phyloP scores from a whole-genome alignment of 202 grass and related monocot genomes.

The Panicum virgatum region DNA sequence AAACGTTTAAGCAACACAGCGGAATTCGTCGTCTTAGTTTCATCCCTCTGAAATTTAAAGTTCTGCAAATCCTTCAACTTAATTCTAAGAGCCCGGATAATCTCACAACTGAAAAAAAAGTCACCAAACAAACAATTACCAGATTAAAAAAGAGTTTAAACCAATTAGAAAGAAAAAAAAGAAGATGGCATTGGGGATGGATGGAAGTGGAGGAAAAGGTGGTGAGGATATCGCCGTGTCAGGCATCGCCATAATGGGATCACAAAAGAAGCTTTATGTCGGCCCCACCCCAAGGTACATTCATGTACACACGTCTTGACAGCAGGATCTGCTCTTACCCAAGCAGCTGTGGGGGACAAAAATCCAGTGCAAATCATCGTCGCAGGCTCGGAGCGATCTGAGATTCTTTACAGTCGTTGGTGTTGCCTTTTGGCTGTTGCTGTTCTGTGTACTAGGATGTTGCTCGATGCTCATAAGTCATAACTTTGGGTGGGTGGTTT shows the following conservation, averaged over 20 bases:
- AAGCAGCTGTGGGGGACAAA: background rate
- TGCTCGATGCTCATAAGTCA: too few relatives aligned
- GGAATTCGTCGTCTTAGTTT: background rate
- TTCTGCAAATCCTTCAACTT: background rate
- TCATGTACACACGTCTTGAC: background rate
- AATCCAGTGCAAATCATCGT: background rate
- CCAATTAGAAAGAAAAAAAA: background rate
- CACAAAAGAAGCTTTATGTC: slow-evolving; percentile 14
- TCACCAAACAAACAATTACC: background rate
- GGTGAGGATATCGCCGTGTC: background rate
- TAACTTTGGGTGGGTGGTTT: too few relatives aligned
- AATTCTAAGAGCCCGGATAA: background rate
- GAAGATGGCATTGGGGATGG: background rate
- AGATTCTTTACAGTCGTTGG: too few relatives aligned
- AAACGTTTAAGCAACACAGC: background rate
- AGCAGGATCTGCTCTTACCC: background rate
- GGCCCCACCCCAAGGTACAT: background rate
- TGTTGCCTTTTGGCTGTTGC: too few relatives aligned
- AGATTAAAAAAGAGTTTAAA: background rate
- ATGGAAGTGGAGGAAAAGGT: background rate
- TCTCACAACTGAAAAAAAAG: background rate
- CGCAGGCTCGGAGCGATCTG: too few relatives aligned
- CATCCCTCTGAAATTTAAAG: background rate
- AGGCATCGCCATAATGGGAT: slow-evolving; percentile 16
- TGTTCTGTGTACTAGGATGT: too few relatives aligned